A percentile compares a stretch with the other conserved stretches of the same genome.
Evolutionary conservation across 768 basidiomycete species (phyloP).

Genomic region (Dioszegia aurantiaca): DNA sequence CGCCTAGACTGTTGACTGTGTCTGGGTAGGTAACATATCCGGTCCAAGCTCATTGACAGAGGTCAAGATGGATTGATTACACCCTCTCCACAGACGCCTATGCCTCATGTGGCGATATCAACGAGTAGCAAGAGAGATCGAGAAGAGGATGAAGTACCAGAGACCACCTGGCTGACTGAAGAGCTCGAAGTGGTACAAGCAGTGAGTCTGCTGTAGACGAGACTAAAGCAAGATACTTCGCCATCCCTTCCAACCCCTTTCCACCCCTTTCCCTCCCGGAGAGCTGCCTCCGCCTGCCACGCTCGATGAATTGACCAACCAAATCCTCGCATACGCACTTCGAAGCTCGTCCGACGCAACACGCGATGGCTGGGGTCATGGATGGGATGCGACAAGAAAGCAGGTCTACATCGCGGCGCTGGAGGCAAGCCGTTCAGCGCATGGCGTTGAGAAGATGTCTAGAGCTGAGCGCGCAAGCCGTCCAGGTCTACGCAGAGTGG

Average conservation of each 20-base stretch:
- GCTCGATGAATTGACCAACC: constrained; percentile 49
- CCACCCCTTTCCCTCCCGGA: constrained; percentile 45
- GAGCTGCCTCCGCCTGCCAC: constrained; percentile 42
- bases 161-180: constrained; percentile 35
- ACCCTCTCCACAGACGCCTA: constrained; percentile 37
- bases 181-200: constrained; percentile 28
- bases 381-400: constrained; percentile 40
- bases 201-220: constrained; percentile 12
- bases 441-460: constrained; percentile 26
- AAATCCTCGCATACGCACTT: constrained; percentile 43
- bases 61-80: not conserved
- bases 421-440: constrained; percentile 34
- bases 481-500: constrained; percentile 35
- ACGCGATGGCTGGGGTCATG: constrained; percentile 34
- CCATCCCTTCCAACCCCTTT: constrained; percentile 45
- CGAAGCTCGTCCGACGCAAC: not conserved
- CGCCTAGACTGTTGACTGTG: constrained; percentile 16
- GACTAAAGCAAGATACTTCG: constrained; percentile 30
- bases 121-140: constrained; percentile 25
- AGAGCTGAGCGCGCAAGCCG: constrained; percentile 26
- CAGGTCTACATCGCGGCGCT: constrained; percentile 44
- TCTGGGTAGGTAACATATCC: constrained; percentile 16
- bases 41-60: too few relatives aligned
- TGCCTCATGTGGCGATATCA: constrained; percentile 28
- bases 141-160: constrained; percentile 25